Percentiles rank a stretch among this genome's conserved stretches.
phyloP scores from a whole-genome alignment of 2,329 filamentous ascomycete species.

The Penicillium thymicola region DNA sequence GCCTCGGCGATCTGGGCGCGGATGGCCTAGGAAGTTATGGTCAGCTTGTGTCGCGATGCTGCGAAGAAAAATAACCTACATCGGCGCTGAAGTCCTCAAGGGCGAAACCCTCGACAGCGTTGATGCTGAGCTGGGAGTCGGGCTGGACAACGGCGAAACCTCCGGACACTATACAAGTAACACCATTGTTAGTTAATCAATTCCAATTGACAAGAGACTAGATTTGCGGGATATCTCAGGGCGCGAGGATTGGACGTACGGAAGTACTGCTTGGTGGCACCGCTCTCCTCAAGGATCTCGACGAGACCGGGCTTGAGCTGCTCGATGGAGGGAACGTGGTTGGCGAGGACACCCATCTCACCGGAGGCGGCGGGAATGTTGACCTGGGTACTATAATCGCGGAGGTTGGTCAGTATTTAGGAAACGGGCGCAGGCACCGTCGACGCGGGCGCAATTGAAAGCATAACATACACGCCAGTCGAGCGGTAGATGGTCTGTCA shows the following conservation, averaged over 20 bases:
- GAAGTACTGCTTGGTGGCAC: constrained; percentile 93
- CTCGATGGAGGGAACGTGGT: constrained; percentile 98
- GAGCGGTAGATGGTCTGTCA: constrained; percentile 66
- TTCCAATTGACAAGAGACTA: constrained; percentile 4
- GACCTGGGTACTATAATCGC: constrained; percentile 78
- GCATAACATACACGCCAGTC: constrained; percentile 62
- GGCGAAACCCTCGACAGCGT: constrained; percentile 91
- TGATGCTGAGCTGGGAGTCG: constrained; percentile 92
- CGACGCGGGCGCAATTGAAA: constrained; percentile 9
- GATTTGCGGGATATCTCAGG: constrained; percentile 2
- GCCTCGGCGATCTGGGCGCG: constrained; percentile 87
- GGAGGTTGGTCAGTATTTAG: constrained; percentile 57
- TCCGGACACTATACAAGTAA: constrained; percentile 68
- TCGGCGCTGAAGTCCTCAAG: constrained; percentile 96
- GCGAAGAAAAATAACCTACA: constrained; percentile 37
- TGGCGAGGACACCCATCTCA: constrained; percentile 98
- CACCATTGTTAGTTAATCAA: constrained; percentile 19
- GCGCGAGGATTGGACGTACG: constrained; percentile 57
- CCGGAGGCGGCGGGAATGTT: constrained; percentile 97
- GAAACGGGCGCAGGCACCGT: constrained; percentile 11
- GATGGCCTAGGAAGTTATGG: constrained; percentile 57
- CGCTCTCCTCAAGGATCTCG: constrained; percentile 91
- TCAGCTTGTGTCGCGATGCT: background rate
- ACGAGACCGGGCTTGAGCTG: constrained; percentile 96
- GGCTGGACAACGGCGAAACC: constrained; percentile 97